A percentile compares a stretch with the other conserved stretches of the same genome.
These are phyloP conservation scores for Neopestalotiopsis rosae DNA, from an alignment of 2,329 filamentous ascomycete genomes.

Conservation along the genomic window DNA sequence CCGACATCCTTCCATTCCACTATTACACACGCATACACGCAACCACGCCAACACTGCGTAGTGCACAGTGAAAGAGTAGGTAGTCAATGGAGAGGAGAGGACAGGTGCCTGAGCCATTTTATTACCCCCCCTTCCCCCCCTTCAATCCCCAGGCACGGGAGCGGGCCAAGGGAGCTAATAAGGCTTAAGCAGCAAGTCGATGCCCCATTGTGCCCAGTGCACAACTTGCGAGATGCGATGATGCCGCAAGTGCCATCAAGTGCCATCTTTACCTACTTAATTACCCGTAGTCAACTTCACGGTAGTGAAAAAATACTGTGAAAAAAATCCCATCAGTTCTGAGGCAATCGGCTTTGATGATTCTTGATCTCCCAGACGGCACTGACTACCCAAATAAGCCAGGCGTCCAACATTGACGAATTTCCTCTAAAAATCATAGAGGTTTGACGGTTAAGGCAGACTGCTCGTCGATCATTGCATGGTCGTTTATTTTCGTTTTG, in stretches of 20 bases:
- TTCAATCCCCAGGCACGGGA: neutral
- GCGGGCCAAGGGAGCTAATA: neutral
- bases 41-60: no score
- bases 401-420: neutral
- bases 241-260: neutral
- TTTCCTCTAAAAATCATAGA: neutral
- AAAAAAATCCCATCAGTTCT: neutral
- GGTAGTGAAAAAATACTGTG: neutral
- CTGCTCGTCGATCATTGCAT: neutral
- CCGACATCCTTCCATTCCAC: no score
- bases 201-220: neutral
- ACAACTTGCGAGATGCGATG: neutral
- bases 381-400: neutral
- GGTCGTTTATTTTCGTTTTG: neutral
- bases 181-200: neutral
- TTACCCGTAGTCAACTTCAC: neutral
- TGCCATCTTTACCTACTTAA: no score
- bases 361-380: neutral
- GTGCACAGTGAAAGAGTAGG: no score
- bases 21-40: no score
- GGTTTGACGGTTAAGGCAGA: neutral
- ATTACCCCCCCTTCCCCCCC: neutral
- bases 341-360: neutral
- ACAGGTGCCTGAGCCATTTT: neutral
- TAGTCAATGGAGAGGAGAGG: neutral